A percentile compares a stretch with the other conserved stretches of the same genome.
These are phyloP conservation scores for Eremothecium gossypii DNA, from an alignment of 1,139 yeast species.

Conservation along the genomic window DNA sequence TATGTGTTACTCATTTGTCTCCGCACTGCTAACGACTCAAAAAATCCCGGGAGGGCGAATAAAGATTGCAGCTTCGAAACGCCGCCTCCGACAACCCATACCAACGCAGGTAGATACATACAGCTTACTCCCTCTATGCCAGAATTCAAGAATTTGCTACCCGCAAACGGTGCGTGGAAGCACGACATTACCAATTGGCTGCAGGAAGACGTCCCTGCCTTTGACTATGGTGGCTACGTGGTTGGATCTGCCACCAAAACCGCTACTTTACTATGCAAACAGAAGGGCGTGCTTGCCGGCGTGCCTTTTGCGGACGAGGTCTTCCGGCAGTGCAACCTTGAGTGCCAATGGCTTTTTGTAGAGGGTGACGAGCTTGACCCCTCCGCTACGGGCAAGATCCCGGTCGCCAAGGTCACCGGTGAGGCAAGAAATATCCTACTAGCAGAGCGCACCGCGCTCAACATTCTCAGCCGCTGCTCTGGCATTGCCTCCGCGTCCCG, in stretches of 20 bases:
- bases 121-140: slow-evolving; percentile 12
- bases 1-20: not conserved
- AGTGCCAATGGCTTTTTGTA: slow-evolving; percentile 58
- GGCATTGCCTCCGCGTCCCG: slow-evolving; percentile 83
- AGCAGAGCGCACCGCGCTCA: slow-evolving; percentile 82
- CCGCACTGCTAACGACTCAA: not conserved
- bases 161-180: slow-evolving; percentile 72
- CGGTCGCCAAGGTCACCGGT: slow-evolving; percentile 73
- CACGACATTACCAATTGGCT: slow-evolving; percentile 66
- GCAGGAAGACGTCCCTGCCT: slow-evolving; percentile 83
- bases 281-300: slow-evolving; percentile 74
- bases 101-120: no score
- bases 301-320: slow-evolving; percentile 87
- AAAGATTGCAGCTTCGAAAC: not conserved
- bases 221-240: slow-evolving; percentile 89
- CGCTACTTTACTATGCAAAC: slow-evolving; percentile 77
- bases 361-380: slow-evolving; percentile 62
- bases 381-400: slow-evolving; percentile 46
- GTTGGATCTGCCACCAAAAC: slow-evolving; percentile 70
- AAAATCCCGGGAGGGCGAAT: not conserved
- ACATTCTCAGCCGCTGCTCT: slow-evolving; percentile 70
- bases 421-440: slow-evolving; percentile 69
- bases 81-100: no score
- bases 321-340: slow-evolving; percentile 61
- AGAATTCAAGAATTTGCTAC: slow-evolving; percentile 47